Evolutionary conservation across 257 asterid species (phyloP), one percentile per base, ranked within the genome.

Genomic region (Oldenlandia corymbosa): DNA sequence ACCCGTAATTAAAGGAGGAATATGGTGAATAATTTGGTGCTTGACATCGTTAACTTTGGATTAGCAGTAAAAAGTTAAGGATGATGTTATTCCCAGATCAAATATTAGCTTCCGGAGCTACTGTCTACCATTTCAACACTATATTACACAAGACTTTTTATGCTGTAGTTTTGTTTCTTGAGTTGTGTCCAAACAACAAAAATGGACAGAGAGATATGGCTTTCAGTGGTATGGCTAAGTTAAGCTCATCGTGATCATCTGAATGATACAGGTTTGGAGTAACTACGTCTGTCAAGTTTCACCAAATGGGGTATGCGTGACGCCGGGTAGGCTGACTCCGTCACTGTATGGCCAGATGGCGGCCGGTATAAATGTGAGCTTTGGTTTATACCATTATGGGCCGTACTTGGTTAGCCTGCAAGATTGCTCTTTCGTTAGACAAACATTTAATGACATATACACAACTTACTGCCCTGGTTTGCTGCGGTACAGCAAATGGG

Each of bases 251-350:
- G 21, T 45, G 9, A 3, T 45, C 14, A 11, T 14, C 27, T 50
- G 9, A 20, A 34, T 6, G 23, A 10, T 23, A 78, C 75, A 88
- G 97, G 96, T 82, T 26, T 91, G 94, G 95, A 76, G 73, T 41
- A 77, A 76, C 48, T 83, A 64, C 28, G 93, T 86, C 16, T 91
- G 98, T 60, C 75, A 81, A 71, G 79, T 85, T 20, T 84, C 95
- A 27, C 67, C 85, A 1, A 81, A 70, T 16, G 88, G 83, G 36
- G 68, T 72, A 9, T 91, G 98, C 50, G 24, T 62, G 0, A 86
- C 95, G 2, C 72, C 81, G 0, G 98, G 98, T 20, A 90, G 98
- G 28, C 78, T 91, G 76, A 91, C 80, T 51, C 98, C 95, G 0
- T 51, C 66, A 7, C 77, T 88, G 23, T 85, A 85, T 47, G 54